phyloP scores from a whole-genome alignment of 768 basidiomycete species.

The Rhizopogon salebrosus region DNA sequence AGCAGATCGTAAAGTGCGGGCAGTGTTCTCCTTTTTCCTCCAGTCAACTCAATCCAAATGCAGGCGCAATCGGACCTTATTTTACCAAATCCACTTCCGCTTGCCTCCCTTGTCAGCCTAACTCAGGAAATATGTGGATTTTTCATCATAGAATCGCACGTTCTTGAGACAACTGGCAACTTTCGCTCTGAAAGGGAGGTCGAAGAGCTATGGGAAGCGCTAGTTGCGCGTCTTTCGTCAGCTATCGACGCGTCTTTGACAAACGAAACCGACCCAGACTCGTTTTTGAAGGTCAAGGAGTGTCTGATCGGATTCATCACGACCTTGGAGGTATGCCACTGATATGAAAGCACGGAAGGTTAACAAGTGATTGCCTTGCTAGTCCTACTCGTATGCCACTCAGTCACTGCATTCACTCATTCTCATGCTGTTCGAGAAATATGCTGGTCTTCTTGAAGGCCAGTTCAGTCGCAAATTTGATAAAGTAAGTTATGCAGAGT shows the following conservation, averaged over 20 bases:
- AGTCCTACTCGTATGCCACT: constrained; percentile 88
- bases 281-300: constrained; percentile 80
- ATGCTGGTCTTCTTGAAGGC: constrained; percentile 72
- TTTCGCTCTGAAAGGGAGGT: constrained; percentile 92
- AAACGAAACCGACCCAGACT: constrained; percentile 73
- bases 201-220: constrained; percentile 91
- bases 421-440: constrained; percentile 86
- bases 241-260: constrained; percentile 70
- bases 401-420: constrained; percentile 79
- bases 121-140: constrained; percentile 95
- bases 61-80: constrained; percentile 98
- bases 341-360: neutral
- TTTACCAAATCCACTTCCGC: constrained; percentile 66
- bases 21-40: neutral
- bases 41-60: constrained; percentile 9
- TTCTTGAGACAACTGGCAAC: constrained; percentile 79
- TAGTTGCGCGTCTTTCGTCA: constrained; percentile 67
- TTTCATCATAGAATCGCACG: constrained; percentile 94
- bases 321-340: constrained; percentile 73
- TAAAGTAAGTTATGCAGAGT: constrained; percentile 42
- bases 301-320: constrained; percentile 80
- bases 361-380: constrained; percentile 6
- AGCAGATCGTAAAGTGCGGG: constrained; percentile 83
- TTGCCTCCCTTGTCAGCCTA: constrained; percentile 64
- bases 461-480: constrained; percentile 83